phyloP scores from a whole-genome alignment of 768 basidiomycete genomes.

The Pleurotus sapidus region DNA sequence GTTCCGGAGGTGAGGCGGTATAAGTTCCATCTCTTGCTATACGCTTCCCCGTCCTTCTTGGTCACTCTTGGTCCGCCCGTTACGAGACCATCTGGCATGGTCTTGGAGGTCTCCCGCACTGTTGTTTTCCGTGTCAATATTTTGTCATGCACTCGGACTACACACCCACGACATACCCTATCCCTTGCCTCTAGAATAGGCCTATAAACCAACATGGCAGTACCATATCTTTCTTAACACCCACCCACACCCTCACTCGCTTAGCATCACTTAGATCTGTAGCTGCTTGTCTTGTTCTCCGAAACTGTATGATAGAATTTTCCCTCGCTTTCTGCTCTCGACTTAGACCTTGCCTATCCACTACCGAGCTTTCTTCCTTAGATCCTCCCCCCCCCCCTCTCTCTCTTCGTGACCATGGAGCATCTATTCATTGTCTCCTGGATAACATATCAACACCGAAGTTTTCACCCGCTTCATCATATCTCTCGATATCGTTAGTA shows the following conservation, averaged over 20 bases:
- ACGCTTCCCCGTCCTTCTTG: background rate
- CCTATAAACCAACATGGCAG: background rate
- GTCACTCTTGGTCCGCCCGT: background rate
- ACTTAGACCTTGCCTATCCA: background rate
- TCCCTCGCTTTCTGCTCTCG: background rate
- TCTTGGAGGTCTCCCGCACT: background rate
- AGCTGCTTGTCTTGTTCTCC: background rate
- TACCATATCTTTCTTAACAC: background rate
- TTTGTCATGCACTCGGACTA: background rate
- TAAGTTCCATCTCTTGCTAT: background rate
- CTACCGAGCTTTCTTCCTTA: background rate
- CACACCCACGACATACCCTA: background rate
- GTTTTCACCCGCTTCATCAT: too few relatives aligned
- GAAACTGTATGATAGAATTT: constrained; percentile 4
- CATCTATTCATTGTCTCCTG: background rate
- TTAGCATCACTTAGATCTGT: constrained; percentile 1
- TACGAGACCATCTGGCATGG: background rate
- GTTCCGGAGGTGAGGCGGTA: background rate
- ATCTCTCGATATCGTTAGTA: too few relatives aligned
- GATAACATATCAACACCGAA: too few relatives aligned
- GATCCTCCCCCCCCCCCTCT: background rate
- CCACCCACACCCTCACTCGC: background rate
- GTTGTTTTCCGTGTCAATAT: background rate
- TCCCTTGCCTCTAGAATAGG: constrained; percentile 3
- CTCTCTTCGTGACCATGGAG: background rate